Evolutionary conservation across 2,329 filamentous ascomycete species (phyloP), one percentile per base, ranked within the genome.

Genomic region (Colletotrichum zoysiae): DNA sequence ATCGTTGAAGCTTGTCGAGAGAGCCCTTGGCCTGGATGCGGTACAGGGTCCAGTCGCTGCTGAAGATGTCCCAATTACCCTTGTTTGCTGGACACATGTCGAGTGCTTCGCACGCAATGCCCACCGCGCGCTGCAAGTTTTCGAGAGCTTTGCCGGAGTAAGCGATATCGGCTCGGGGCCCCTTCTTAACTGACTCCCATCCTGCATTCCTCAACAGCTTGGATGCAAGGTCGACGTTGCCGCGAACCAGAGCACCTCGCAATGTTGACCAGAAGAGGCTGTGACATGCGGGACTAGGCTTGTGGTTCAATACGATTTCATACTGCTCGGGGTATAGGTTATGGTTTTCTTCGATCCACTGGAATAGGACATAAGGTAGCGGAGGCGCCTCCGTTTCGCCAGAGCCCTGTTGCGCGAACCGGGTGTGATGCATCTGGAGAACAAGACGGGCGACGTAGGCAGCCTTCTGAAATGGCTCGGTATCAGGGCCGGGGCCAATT

Each of bases 191-290:
- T 73, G 93, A 85, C 74, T 91, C 91, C 88, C 96, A 97, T 42
- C 93, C 93, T 14, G 94, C 94, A 65, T 90, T 88, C 69, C 86
- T 88, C 59, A 98, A 85, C 38, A 97, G 81, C 58, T 87, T 84
- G n/a, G 92, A 86, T 1, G 92, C 91, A 53, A 89, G 89, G 18
- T 80, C 76, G 55, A 97, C 88, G 70, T 92, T 91, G 53, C 95
- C 95, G 58, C 95, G 92, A 35, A 97, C 84, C 30, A 95, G 85
- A 18, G 90, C 86, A 67, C 89, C 89, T 76, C 92, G 93, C n/a
- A 97, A 84, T 1, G 90, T 90, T 78, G 95, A 93, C 95, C 95
- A 98, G 82, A 94, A 98, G 46, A 92, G 85, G 35, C 87, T 84
- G 77, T 96, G 93, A 55, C 90, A 90, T 2, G 94, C 92, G 30